Evolutionary conservation across 2,329 filamentous ascomycete species (phyloP), one percentile per base, ranked within the genome.

Genomic region (Colletotrichum sp.): DNA sequence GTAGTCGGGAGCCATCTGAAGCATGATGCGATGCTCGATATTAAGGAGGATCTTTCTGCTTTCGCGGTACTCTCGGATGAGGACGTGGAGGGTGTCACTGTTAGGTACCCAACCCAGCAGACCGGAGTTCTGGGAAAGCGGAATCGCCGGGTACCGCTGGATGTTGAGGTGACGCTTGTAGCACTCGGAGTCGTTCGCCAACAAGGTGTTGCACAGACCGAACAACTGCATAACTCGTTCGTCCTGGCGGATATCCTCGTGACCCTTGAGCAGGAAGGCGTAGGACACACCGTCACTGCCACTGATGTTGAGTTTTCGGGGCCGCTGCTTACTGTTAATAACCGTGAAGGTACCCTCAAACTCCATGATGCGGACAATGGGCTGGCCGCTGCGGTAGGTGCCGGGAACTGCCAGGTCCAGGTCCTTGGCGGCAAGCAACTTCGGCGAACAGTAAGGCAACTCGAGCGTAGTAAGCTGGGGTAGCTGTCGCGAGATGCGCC

Each of bases 201-300:
- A 91, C 3, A 99, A 91, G 1, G 98, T 99, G 84, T 99, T 99
- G 87, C 96, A 97, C 16, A 99, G 91, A 55, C 97, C 97, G 82
- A 99, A 99, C 44, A 99, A 91, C 86, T 99, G 97, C 98, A 99
- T 99, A 80, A 99, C 97, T 86, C 98, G 94, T 86, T 99, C 97
- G 82, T 99, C 97, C 85, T 99, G 97, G 76, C 97, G 94, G 79
- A 99, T 98, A 88, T 99, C 97, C 86, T 99, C 97, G 82, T 99
- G 98, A n/a, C 97, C 97, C 88, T 99, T 99, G 81, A 99, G 92
- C 75, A 95, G 86, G 87, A 98, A 99, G 66, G 95, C 94, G 84
- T 98, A 98, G 5, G 92, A 91, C 77, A 91, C 92, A 74, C 97
- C 97, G 83, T 99, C 96, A 81, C 95, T 98, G 77, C 96, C 98